Conservation (phyloP, 2,329 filamentous ascomycete species). For the Penicillium sp. region DNA sequence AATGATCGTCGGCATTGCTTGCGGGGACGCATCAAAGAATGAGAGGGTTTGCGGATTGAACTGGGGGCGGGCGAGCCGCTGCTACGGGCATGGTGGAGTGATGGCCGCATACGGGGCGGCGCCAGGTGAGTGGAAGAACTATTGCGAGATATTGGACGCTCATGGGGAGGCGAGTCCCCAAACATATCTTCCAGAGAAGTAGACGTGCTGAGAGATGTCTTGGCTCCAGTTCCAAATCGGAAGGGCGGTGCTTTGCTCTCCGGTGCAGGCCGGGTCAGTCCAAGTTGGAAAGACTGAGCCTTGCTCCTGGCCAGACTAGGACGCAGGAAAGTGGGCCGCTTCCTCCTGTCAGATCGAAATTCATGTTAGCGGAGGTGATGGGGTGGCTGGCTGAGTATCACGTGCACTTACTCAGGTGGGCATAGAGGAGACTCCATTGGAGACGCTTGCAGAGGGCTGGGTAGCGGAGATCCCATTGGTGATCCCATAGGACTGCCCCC, state of each 20-base stretch:
- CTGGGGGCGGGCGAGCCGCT: slow-evolving; percentile 73
- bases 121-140: slow-evolving; percentile 59
- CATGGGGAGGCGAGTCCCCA: slow-evolving; percentile 72
- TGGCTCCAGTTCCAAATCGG: slow-evolving; percentile 65
- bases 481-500: slow-evolving; percentile 50
- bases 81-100: slow-evolving; percentile 62
- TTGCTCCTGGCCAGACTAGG: slow-evolving; percentile 75
- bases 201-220: slow-evolving; percentile 56
- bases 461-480: slow-evolving; percentile 34
- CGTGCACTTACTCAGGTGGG: slow-evolving; percentile 38
- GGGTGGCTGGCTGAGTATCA: neutral
- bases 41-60: slow-evolving; percentile 71
- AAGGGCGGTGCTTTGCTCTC: slow-evolving; percentile 72
- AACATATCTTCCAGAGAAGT: slow-evolving; percentile 80
- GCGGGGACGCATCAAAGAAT: slow-evolving; percentile 70
- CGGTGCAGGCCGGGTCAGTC: slow-evolving; percentile 60
- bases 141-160: slow-evolving; percentile 62
- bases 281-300: slow-evolving; percentile 66
- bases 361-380: slow-evolving; percentile 20
- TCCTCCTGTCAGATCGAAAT: slow-evolving; percentile 52
- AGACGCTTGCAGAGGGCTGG: slow-evolving; percentile 44
- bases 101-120: slow-evolving; percentile 62
- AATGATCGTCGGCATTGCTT: slow-evolving; percentile 89
- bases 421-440: slow-evolving; percentile 37
- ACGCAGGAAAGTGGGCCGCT: slow-evolving; percentile 67